phyloP scores from a whole-genome alignment of 2,329 filamentous ascomycete species.

The Neopestalotiopsis rosae region DNA sequence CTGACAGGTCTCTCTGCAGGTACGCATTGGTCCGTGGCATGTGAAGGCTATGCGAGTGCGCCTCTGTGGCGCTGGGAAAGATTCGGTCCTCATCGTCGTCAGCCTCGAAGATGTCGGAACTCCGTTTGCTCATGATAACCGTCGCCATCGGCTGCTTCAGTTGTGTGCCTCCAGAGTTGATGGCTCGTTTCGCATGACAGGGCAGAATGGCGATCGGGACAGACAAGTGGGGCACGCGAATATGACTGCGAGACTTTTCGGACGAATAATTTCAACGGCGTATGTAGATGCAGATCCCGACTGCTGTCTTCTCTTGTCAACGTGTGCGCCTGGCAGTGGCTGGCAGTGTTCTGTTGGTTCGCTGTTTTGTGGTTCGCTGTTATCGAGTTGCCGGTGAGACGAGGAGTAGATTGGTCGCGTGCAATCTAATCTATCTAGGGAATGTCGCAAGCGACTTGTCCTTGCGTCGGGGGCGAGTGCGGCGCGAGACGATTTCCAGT shows the following conservation, averaged over 20 bases:
- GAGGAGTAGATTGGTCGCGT: background rate
- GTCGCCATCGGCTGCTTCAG: conserved; percentile 23
- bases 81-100: conserved; percentile 25
- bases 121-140: conserved; percentile 30
- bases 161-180: conserved; percentile 17
- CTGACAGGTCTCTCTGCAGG: conserved; percentile 31
- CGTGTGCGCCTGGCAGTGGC: background rate
- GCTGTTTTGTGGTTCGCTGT: background rate
- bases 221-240: background rate
- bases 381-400: background rate
- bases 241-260: conserved; percentile 1
- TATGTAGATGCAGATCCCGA: background rate
- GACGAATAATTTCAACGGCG: background rate
- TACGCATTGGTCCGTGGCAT: conserved; percentile 33
- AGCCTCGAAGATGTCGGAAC: conserved; percentile 28
- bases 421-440: background rate
- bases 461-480: background rate
- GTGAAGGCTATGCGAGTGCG: conserved; percentile 28
- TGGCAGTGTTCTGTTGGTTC: background rate
- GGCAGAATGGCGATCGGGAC: background rate
- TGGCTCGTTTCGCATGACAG: conserved; percentile 21
- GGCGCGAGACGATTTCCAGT: background rate
- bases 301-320: background rate
- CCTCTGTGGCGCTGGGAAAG: conserved; percentile 30
- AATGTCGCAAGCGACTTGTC: background rate